These are phyloP conservation scores for Orbilia oligospora DNA, from an alignment of 2,329 filamentous ascomycete genomes.

Conservation along the genomic window DNA sequence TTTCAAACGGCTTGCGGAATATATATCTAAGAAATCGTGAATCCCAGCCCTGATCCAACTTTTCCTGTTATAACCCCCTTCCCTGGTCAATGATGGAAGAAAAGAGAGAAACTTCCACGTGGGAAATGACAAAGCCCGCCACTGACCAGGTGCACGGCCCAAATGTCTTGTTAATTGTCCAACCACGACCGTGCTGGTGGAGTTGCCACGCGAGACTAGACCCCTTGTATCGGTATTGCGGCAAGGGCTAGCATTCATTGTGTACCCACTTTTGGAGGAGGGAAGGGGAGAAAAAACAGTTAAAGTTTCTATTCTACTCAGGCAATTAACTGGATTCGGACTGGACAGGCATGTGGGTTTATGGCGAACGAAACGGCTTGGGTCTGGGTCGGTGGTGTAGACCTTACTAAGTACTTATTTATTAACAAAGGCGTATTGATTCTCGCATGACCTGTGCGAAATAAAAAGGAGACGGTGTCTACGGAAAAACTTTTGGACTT, in stretches of 20 bases:
- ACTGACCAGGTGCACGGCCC: conserved; percentile 21
- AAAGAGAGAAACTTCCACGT: conserved; percentile 10
- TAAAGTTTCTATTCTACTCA: conserved; percentile 7
- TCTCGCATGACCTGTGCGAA: conserved; percentile 17
- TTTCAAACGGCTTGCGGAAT: conserved; percentile 1
- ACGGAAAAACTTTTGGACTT: not conserved
- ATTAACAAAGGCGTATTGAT: conserved; percentile 16
- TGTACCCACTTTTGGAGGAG: conserved; percentile 6
- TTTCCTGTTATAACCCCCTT: too few relatives aligned
- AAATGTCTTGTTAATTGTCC: conserved; percentile 20
- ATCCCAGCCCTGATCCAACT: conserved; percentile 6
- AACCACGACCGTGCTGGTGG: conserved; percentile 24
- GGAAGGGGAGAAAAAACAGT: too few relatives aligned
- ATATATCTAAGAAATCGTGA: conserved; percentile 31
- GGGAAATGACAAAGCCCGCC: conserved; percentile 32
- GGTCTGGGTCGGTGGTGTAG: not conserved
- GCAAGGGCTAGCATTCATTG: conserved; percentile 30
- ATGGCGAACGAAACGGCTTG: conserved; percentile 11
- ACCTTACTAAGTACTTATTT: not conserved
- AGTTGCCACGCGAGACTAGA: conserved; percentile 29
- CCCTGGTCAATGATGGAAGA: conserved; percentile 19
- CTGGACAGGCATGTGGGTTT: not conserved
- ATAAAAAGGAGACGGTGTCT: conserved; percentile 24
- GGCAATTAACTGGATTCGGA: conserved; percentile 23
- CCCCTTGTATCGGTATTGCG: conserved; percentile 35